A percentile compares a stretch with the other conserved stretches of the same genome.
Evolutionary conservation across 2,329 filamentous ascomycete species (phyloP).

Genomic region (Ceratocystis cubensis): DNA sequence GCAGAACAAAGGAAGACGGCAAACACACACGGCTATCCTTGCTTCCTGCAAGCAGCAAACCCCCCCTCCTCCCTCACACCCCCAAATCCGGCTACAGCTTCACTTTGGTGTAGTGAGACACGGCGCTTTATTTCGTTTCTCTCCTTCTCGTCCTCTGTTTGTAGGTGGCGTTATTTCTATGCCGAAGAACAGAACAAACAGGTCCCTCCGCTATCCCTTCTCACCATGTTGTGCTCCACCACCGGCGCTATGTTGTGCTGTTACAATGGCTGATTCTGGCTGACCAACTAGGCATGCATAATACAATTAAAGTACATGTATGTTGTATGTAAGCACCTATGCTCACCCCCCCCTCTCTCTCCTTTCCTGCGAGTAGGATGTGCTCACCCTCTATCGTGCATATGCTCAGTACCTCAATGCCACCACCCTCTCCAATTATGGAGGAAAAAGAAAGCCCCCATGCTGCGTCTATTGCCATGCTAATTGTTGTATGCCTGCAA

Average conservation of each 20-base stretch:
- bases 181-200: neutral
- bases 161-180: neutral
- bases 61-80: neutral
- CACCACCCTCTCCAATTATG: neutral
- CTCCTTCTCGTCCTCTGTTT: neutral
- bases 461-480: neutral
- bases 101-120: neutral
- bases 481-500: neutral
- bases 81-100: neutral
- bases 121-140: neutral
- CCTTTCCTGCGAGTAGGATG: slow-evolving; percentile 5
- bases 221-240: neutral
- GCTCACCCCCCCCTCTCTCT: neutral
- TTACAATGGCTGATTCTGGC: neutral
- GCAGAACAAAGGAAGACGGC: neutral
- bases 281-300: neutral
- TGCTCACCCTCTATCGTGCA: slow-evolving; percentile 9
- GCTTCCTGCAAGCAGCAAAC: neutral
- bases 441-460: neutral
- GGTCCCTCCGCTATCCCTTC: neutral
- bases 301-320: neutral
- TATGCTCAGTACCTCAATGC: neutral
- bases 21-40: slow-evolving; percentile 2
- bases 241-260: neutral
- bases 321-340: neutral